Base-by-base conservation (phyloP, 768 basidiomycete genomes). In the Leccinum aurantiacum region DNA sequence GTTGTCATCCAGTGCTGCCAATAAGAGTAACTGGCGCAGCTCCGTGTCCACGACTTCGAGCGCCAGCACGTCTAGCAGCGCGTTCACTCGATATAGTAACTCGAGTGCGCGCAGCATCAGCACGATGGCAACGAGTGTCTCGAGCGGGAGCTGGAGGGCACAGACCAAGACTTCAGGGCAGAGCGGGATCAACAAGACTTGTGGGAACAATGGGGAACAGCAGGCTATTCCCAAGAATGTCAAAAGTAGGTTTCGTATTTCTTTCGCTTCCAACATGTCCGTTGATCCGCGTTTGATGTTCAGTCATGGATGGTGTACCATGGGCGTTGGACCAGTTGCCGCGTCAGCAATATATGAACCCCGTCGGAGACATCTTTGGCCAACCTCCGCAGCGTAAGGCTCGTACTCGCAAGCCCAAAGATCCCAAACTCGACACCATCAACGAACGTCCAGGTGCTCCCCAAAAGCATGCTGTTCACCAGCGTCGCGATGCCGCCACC, bases 71-170 rank as follows among this genome's bases (percentile, higher is more conserved):
- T 87, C 86, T 9, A 81, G 85, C 24, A 86, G 84, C 22, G 85
- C 86, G 35, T 93, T 92, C 67, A 92, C 91, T 24, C 78, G 87
- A 60, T 91, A 89, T 76, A 92, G 90, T 50, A 83, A 77, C 59
- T 82, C 84, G 46, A 88, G 89, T 71, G 67, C 80, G 58, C 80
- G 89, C 57, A 91, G 90, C 63, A 79, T 92, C 46, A 89, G 89
- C 22, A 93, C 92, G 5, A 84, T 84, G 58, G 91, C 91, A 48
- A 94, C 92, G 15, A 90, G 89, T 64, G 83, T 90, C 6, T 90
- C 89, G 33, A 82, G 84, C 24, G 77, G 80, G 52, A 90, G 88
- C 72, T 91, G 90, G 88, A 84, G 89, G 67, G 82, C 81, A 19
- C 80, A 78, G 63, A 56, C 58, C 54, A 71, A 63, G 57, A 29